These are phyloP conservation scores for Lodderomyces jiufengensis DNA, from an alignment of 1,139 yeast genomes.

Conservation along the genomic window DNA sequence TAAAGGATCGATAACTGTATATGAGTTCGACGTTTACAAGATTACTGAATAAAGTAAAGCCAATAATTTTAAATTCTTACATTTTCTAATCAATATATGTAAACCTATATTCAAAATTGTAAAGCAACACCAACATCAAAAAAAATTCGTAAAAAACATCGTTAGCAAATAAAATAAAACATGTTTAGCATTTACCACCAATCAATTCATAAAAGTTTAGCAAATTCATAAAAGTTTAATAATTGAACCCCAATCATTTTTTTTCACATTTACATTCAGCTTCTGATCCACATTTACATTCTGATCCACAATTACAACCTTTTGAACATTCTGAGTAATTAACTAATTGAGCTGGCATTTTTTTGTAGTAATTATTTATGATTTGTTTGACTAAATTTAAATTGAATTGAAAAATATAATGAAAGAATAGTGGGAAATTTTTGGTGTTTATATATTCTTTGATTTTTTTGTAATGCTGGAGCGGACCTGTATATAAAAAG, in stretches of 20 bases:
- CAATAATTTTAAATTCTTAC: neutral
- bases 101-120: neutral
- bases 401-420: too few species aligned
- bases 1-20: neutral
- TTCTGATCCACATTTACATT: constrained; percentile 24
- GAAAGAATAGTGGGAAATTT: too few species aligned
- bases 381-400: too few species aligned
- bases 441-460: too few species aligned
- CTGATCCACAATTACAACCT: constrained; percentile 22
- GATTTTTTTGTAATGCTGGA: too few species aligned
- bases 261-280: constrained; percentile 23
- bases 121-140: neutral
- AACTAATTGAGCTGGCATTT: constrained; percentile 10
- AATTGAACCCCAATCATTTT: too few species aligned
- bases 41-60: neutral
- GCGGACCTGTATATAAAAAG: too few species aligned
- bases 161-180: neutral
- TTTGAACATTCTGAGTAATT: constrained; percentile 17
- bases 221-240: too few species aligned
- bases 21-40: too few species aligned
- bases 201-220: too few species aligned
- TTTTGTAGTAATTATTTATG: too few species aligned
- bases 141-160: neutral
- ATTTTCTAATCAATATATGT: neutral
- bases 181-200: too few species aligned